phyloP scores from a whole-genome alignment of 2,329 filamentous ascomycete genomes.

The Phialophora macrospora region DNA sequence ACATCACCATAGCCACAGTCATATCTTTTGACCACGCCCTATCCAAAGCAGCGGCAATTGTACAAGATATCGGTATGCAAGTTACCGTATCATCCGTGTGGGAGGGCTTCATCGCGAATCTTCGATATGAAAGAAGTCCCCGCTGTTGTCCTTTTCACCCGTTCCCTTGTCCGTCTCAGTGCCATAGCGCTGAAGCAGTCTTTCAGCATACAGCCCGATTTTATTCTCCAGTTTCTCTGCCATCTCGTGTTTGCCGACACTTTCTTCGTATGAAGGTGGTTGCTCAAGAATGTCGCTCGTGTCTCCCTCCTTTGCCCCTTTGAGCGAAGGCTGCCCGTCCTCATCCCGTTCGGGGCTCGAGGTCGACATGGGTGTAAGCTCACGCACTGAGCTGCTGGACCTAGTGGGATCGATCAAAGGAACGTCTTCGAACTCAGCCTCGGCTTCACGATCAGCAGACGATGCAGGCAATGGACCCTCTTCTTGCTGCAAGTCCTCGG shows the following conservation, averaged over 20 bases:
- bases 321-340: constrained; percentile 37
- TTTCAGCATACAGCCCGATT: constrained; percentile 37
- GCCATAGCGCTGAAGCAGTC: constrained; percentile 37
- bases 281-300: constrained; percentile 18
- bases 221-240: constrained; percentile 44
- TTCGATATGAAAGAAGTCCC: constrained; percentile 27
- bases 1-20: neutral
- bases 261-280: constrained; percentile 44
- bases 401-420: constrained; percentile 34
- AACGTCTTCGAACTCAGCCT: constrained; percentile 34
- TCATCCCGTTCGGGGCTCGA: constrained; percentile 35
- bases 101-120: constrained; percentile 15
- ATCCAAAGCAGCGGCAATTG: neutral
- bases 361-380: constrained; percentile 38
- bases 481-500: constrained; percentile 37
- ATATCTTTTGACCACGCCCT: neutral
- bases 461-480: constrained; percentile 15
- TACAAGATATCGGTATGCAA: neutral
- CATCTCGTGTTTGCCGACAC: constrained; percentile 47
- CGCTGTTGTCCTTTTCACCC: constrained; percentile 12
- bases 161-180: constrained; percentile 6
- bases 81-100: neutral
- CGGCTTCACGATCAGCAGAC: constrained; percentile 19
- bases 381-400: constrained; percentile 32
- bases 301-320: constrained; percentile 27